Percentiles rank a stretch among this genome's conserved stretches.
Evolutionary conservation across 345 rosid genomes (phyloP).

Genomic region (Microcos paniculata): DNA sequence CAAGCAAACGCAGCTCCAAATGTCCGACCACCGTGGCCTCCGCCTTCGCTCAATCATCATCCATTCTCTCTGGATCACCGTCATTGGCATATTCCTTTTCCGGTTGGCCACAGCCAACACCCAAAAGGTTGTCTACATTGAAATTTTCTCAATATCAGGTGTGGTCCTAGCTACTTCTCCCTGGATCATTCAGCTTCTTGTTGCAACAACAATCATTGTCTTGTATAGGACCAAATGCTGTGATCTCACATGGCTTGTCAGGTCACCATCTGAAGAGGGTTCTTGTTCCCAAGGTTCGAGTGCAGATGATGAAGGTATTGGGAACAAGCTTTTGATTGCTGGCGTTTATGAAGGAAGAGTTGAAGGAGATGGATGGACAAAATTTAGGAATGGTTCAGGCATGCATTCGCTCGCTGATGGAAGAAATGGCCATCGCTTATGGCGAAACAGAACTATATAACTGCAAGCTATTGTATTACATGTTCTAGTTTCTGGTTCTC

Average conservation of each 20-base stretch:
- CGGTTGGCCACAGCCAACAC: conserved; percentile 32
- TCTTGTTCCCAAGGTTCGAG: background rate
- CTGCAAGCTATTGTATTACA: background rate
- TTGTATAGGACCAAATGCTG: conserved; percentile 17
- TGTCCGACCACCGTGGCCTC: background rate
- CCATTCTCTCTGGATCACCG: conserved; percentile 26
- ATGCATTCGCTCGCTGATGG: background rate
- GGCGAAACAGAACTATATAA: conserved; percentile 18
- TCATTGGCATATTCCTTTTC: conserved; percentile 11
- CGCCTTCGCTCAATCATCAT: conserved; percentile 9
- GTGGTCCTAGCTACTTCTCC: conserved; percentile 21
- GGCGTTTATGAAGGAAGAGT: background rate
- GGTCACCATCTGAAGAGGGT: conserved; percentile 5
- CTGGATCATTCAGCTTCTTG: conserved; percentile 23
- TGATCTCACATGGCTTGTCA: conserved; percentile 24
- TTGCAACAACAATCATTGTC: conserved; percentile 14
- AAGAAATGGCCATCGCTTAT: conserved; percentile 2
- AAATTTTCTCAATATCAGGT: conserved; percentile 11
- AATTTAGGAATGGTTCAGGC: background rate
- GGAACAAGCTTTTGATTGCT: too few relatives aligned
- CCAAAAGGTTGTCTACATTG: background rate
- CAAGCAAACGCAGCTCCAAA: conserved; percentile 10
- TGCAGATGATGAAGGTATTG: background rate
- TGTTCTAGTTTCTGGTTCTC: background rate
- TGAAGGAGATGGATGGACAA: background rate